Evolutionary conservation across 129 eudicot genomes (phyloP).

Genomic region (Chrysanthemum lavandulifolium): DNA sequence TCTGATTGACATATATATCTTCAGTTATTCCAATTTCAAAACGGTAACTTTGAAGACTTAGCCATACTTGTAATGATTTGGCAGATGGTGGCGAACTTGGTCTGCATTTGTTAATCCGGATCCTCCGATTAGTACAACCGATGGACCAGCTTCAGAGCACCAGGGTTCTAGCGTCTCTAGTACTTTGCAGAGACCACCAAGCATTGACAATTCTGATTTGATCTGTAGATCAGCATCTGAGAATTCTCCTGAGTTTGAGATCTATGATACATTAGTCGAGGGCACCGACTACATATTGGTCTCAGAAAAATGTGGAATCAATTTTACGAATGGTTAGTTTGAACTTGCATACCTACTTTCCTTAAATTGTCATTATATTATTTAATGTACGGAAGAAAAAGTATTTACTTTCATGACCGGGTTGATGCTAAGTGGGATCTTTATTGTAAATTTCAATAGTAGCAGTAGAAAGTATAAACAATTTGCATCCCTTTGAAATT

Average conservation of each 20-base stretch:
- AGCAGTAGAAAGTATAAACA: conserved; percentile 3
- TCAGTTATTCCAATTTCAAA: background rate
- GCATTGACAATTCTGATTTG: conserved; percentile 77
- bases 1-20: background rate
- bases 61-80: conserved; percentile 17
- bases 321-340: conserved; percentile 67
- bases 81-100: conserved; percentile 96
- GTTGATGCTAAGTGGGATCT: conserved; percentile 1
- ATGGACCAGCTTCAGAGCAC: conserved; percentile 49
- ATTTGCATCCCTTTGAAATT: too few species aligned
- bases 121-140: conserved; percentile 37
- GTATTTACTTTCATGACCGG: conserved; percentile 2
- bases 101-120: conserved; percentile 69
- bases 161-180: conserved; percentile 33
- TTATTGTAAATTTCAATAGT: conserved; percentile 10
- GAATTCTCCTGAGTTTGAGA: conserved; percentile 52
- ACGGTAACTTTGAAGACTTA: conserved; percentile 8
- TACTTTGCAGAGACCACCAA: conserved; percentile 57
- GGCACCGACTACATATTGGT: conserved; percentile 88
- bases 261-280: conserved; percentile 77
- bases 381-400: background rate
- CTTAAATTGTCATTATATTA: conserved; percentile 14
- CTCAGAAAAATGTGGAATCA: conserved; percentile 85
- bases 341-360: conserved; percentile 6
- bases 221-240: conserved; percentile 49